Percentiles rank a stretch among this genome's conserved stretches.
Evolutionary conservation across 2,329 filamentous ascomycete species (phyloP).

Genomic region (Colletotrichum endophyticum): DNA sequence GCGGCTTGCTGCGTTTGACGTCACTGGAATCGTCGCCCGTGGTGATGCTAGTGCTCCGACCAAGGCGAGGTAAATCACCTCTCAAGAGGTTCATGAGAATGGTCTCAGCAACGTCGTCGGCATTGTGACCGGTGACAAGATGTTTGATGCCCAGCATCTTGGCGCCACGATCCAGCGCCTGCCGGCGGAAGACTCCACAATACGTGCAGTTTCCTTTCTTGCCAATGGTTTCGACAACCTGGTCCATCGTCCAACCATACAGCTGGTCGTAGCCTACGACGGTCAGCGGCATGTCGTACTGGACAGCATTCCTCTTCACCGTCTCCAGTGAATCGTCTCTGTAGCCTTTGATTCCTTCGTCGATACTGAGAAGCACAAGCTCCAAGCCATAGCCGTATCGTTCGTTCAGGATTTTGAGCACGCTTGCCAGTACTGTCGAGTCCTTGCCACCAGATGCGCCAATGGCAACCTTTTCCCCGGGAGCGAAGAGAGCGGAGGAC

Average conservation of each 20-base stretch:
- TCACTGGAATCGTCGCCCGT: constrained; percentile 80
- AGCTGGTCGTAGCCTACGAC: constrained; percentile 93
- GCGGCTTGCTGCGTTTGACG: constrained; percentile 92
- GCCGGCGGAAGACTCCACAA: constrained; percentile 92
- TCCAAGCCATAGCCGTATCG: constrained; percentile 86
- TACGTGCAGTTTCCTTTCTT: constrained; percentile 99
- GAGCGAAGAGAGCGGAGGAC: constrained; percentile 78
- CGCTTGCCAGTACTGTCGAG: constrained; percentile 92
- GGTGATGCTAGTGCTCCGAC: constrained; percentile 88
- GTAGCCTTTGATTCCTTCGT: constrained; percentile 97
- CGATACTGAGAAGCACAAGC: constrained; percentile 86
- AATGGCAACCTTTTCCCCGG: constrained; percentile 88
- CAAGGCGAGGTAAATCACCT: constrained; percentile 86
- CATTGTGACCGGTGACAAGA: constrained; percentile 97
- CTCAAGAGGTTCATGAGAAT: constrained; percentile 96
- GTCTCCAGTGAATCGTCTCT: constrained; percentile 95
- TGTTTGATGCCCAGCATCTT: constrained; percentile 87
- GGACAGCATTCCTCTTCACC: constrained; percentile 88
- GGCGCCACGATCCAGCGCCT: constrained; percentile 91
- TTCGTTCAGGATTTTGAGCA: constrained; percentile 93
- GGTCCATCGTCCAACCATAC: constrained; percentile 99
- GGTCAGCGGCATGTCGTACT: constrained; percentile 90
- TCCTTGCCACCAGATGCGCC: constrained; percentile 98
- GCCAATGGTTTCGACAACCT: constrained; percentile 93
- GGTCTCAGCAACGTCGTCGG: constrained; percentile 96